Base-by-base conservation (phyloP, 106 monocot genomes). In the Allium cepa region DNA sequence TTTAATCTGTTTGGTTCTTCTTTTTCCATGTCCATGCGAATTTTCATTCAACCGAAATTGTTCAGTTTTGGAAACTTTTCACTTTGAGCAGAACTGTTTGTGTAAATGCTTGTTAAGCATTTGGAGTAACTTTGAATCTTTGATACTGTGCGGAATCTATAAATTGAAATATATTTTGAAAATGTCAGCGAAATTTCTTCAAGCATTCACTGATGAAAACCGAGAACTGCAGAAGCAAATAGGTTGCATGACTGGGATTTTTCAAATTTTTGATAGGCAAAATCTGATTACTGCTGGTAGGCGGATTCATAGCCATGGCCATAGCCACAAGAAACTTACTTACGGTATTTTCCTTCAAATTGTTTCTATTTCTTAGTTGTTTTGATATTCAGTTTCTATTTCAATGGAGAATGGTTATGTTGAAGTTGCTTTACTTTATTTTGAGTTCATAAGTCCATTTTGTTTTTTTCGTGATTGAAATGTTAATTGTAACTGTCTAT, bases 211-310 rank as follows among this genome's bases (percentile, higher is more conserved):
- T 3, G 91, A 96, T 36, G 95, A 95, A 17, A 82, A 77, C 57
- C 79, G 71, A 5, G 82, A 88, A 64, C 48, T 88, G 69, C 81
- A 82, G 75, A 80, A 73, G 77, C 88, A 96, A 72, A 78, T 84
- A 49, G 92, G 96, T 17, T 96, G 96, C 88, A 84, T 96, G 83
- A 80, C 78, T 47, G 88, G 96, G 15, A 76, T 92, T 27, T 86
- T 96, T 60, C 92, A 96, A 36, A 76, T 92, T 61, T 88, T 96
- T 48, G 88, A 96, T 64, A 76, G 84, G 26, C 85, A 81, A 15
- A 79, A 80, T 78, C 72, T 86, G 17, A 67, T 84, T 36, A 36
- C 36, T 26, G 15, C 80, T 3, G 74, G 73, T 12, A 75, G 82
- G 72, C 79, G 82, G 13, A 68, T 77, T 45, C 63, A 57, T 17